Evolutionary conservation across 805 yeast genomes (phyloP), one percentile per base, ranked within the genome.

Genomic region (Saturnispora mendoncae): DNA sequence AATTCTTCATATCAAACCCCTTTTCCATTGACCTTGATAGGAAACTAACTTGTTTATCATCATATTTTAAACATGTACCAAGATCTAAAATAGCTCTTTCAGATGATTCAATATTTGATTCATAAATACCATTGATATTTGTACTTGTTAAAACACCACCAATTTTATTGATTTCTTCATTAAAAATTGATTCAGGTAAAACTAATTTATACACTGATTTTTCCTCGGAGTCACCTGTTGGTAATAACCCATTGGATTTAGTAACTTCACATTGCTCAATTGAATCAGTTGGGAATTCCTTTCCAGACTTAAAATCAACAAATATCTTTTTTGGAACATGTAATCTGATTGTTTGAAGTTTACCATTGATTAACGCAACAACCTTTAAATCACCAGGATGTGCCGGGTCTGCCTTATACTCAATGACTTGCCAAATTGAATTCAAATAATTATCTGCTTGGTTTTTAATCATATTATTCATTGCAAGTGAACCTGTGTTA

Each of bases 381-480:
- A 84, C 96, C 44, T 76, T 79, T 24, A 90, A 66, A 38, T 75
- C 80, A n/a, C 97, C 97, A 0, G 85, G 81, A 38, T 57, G 64
- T 8, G 58, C 46, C 1, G 68, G 66, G 32, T 79, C 78, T 8
- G 60, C 52, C 45, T 73, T 73, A 52, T 84, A 78, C 50, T 86
- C 87, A 27, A 92, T 59, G 28, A 92, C 69, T 47, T 87, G 86
- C 99, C 99, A 92, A 25, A 78, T 73, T 0, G 84, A 69, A 6
- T 80, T 80, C 8, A 85, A 82, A 52, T 81, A 78, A 31, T 69
- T 72, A 54, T 82, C 95, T 0, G 94, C 94, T 52, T 84, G 92
- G 38, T 74, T 72, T 39, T 83, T 72, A 33, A 87, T 66, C 67
- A 87, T 71, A 17, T 72, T 72, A 7, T 87, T 82, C 33, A 90